Evolutionary conservation across 495 filamentous ascomycete species (phyloP).

Genomic region (Hypomontagnella monticulosa): DNA sequence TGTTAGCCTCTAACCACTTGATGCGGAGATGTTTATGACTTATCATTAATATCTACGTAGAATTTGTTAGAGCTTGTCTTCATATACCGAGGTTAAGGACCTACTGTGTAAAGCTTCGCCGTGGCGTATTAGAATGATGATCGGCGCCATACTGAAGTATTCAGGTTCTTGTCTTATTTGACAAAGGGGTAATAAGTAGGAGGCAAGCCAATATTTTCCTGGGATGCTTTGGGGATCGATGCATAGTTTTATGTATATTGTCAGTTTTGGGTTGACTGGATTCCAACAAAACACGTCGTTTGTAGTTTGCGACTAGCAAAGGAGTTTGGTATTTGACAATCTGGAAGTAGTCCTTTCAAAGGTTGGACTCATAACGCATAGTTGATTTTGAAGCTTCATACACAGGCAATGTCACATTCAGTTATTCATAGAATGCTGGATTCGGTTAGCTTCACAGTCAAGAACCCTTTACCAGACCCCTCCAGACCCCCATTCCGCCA

Average conservation of each 20-base stretch:
- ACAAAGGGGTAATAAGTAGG: conserved; percentile 9
- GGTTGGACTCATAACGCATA: conserved; percentile 4
- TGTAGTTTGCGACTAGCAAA: background rate
- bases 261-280: background rate
- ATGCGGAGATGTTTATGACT: conserved; percentile 24
- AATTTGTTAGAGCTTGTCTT: conserved; percentile 20
- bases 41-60: conserved; percentile 37
- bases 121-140: conserved; percentile 59
- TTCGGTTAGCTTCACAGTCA: conserved; percentile 13
- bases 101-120: conserved; percentile 60
- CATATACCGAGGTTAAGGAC: conserved; percentile 7
- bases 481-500: conserved; percentile 1
- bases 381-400: conserved; percentile 32
- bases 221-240: conserved; percentile 16
- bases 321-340: conserved; percentile 10
- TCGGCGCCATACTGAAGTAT: conserved; percentile 51
- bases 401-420: conserved; percentile 26
- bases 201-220: conserved; percentile 13
- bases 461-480: conserved; percentile 1
- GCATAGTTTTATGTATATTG: conserved; percentile 22
- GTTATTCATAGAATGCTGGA: conserved; percentile 36
- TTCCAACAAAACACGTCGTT: conserved; percentile 1
- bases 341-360: conserved; percentile 5
- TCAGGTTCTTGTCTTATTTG: conserved; percentile 1
- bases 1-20: conserved; percentile 27